Base-by-base conservation (phyloP, 2,329 filamentous ascomycete genomes). In the Penicillium fuscoglaucum region DNA sequence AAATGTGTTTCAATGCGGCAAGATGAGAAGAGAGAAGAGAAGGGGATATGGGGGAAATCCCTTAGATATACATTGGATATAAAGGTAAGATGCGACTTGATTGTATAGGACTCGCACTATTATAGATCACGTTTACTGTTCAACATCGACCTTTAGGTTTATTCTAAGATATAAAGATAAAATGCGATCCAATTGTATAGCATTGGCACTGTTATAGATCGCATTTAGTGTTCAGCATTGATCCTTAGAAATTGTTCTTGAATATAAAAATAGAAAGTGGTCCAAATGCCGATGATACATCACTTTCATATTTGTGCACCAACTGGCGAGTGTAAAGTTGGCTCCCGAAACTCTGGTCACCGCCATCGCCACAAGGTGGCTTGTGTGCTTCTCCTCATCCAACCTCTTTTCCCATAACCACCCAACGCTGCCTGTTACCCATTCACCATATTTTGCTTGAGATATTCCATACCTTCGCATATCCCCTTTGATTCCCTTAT, bases 331-430 rank as follows among this genome's bases (percentile, higher is more conserved):
- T 45, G 29, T 15, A 41, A 35, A 50, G 40, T 56, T 43, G 39
- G 46, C 40, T 51, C 21, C 61, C 59, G 48, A 52, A 51, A 60
- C 65, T 66, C 62, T 59, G 52, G 60, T 58, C 60, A 60, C 66
- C 58, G 62, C 64, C 64, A 57, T 67, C 58, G 65, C 65, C 65
- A 67, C 65, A 67, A 66, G 51, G 64, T 67, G 65, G 65, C 65
- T 67, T 65, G 55, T 61, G 55, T 58, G 58, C 64, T 63, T 64
- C 63, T 63, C 63, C 64, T 66, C 64, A 60, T 58, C 51, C 55
- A 55, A 61, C 59, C 28, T 53, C 58, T 53, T 53, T 57, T 58
- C 50, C 55, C 55, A 59, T 26, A 47, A 37, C 45, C 59, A 51
- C 53, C 53, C 40, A 43, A 50, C 51, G 41, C 28, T 49, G 41